A percentile compares a stretch with the other conserved stretches of the same genome.
Evolutionary conservation across 139 green algal species (phyloP).

Genomic region (Micractinium conductrix): DNA sequence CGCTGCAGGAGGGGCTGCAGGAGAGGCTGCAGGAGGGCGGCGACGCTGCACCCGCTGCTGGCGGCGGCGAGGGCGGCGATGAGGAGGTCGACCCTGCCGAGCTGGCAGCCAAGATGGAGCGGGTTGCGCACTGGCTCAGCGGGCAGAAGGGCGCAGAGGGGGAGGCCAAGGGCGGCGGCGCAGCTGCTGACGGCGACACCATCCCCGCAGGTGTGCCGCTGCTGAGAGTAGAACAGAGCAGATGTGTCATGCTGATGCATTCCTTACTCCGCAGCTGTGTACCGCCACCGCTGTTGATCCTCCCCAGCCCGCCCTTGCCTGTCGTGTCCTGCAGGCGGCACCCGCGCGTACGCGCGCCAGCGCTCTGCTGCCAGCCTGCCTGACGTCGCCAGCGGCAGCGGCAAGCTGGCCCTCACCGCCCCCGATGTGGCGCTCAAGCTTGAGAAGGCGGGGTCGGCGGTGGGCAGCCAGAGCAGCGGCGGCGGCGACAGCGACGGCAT

Average conservation of each 20-base stretch:
- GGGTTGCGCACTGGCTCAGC: conserved; percentile 3
- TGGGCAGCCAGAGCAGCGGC: not conserved
- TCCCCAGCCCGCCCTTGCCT: not conserved
- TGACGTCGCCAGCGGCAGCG: not conserved
- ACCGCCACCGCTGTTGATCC: not conserved
- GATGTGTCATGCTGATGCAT: not conserved
- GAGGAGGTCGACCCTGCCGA: not conserved
- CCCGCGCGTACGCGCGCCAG: not conserved
- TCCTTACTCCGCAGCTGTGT: not conserved
- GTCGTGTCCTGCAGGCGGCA: not conserved
- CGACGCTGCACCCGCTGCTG: not conserved
- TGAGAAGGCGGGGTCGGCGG: not conserved
- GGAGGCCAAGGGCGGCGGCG: not conserved
- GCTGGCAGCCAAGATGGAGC: conserved; percentile 19
- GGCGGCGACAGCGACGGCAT: not conserved
- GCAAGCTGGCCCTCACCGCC: not conserved
- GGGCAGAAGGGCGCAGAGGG: not conserved
- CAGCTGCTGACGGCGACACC: too few relatives aligned
- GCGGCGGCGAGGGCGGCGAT: not conserved
- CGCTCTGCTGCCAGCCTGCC: not conserved
- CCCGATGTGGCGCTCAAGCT: not conserved
- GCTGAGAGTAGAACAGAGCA: not conserved
- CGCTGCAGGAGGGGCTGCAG: too few relatives aligned
- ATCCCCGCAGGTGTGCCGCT: not conserved
- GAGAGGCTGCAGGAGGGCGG: not conserved